These are phyloP conservation scores for Penicillium sp. DNA, from an alignment of 2,329 filamentous ascomycete genomes.

Conservation along the genomic window DNA sequence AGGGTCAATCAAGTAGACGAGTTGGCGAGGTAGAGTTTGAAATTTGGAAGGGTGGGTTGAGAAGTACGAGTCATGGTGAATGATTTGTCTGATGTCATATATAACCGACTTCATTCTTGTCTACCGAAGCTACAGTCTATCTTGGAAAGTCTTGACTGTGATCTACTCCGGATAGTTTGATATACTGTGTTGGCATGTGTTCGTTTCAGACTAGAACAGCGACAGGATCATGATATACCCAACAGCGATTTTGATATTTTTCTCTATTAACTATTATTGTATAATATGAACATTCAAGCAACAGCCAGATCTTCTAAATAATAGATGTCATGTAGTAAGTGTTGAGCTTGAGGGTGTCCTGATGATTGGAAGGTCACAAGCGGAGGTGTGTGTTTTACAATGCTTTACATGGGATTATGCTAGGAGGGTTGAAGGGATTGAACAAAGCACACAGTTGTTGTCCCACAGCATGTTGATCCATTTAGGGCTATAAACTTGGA, in stretches of 20 bases:
- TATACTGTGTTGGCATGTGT: background rate
- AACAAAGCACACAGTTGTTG: background rate
- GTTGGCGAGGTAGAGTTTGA: slow-evolving; percentile 64
- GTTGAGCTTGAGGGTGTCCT: background rate
- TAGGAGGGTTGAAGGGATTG: too few relatives aligned
- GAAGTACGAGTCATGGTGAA: slow-evolving; percentile 13
- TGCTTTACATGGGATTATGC: background rate
- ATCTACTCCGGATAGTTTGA: background rate
- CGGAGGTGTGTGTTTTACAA: background rate
- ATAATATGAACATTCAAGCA: background rate
- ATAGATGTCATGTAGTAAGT: background rate
- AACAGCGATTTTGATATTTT: background rate
- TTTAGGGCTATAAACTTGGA: background rate
- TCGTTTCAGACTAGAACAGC: background rate
- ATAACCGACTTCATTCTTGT: background rate
- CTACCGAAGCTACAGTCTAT: background rate
- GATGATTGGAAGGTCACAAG: background rate
- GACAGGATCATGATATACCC: background rate
- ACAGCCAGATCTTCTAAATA: background rate
- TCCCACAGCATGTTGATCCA: too few relatives aligned
- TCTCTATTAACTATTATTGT: background rate
- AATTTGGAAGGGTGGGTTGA: slow-evolving; percentile 65
- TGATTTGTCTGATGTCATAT: background rate
- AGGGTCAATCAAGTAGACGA: slow-evolving; percentile 38
- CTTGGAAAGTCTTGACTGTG: background rate